Evolutionary conservation across 2,329 filamentous ascomycete genomes (phyloP), one percentile per base, ranked within the genome.

Genomic region (Biscogniauxia mediterranea): DNA sequence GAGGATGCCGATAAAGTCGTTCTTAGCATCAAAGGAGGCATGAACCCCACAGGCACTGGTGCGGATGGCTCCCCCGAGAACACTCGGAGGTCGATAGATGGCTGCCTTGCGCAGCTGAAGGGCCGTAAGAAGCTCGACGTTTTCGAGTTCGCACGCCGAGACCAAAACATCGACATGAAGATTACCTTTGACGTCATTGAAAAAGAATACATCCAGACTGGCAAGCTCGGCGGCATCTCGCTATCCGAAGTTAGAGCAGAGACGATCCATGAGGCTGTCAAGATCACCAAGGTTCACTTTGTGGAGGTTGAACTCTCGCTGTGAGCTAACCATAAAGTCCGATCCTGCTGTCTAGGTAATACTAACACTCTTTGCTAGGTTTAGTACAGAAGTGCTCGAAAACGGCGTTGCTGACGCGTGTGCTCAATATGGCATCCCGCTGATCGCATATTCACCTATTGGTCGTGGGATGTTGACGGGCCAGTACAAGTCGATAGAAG

Each of bases 381-480:
- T 71, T 60, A 55, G 61, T 17, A 66, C 66, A 15, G 68, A 74
- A 1, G 55, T 70, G 25, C 60, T 74, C 21, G 54, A 69, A 11
- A 71, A 74, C 56, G 71, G 72, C 17, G 68, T 74, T n/a, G 70
- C 70, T 7, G 70, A 63, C 59, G 80, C 84, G 0, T 89, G 86
- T 69, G 81, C 78, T 0, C 81, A 93, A 71, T 75, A 89, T 53
- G 77, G 80, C 54, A 92, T 94, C 62, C 87, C 89, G 0, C 77
- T 93, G 54, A 76, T 92, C 42, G 89, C 88, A 0, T 93, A 92
- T 75, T 89, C 88, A 52, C 90, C 91, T 0, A 79, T 93, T 0
- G 87, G 89, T 5, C 64, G 70, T 1, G 85, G 85, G 0, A 82
- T 88, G 76, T 73, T 88, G 60, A 83, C 83, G 0, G 83, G 84